Percentiles rank a stretch among this genome's conserved stretches.
Conservation (phyloP, 1,284 basidiomycete genomes). For the Boletus calvinii region DNA sequence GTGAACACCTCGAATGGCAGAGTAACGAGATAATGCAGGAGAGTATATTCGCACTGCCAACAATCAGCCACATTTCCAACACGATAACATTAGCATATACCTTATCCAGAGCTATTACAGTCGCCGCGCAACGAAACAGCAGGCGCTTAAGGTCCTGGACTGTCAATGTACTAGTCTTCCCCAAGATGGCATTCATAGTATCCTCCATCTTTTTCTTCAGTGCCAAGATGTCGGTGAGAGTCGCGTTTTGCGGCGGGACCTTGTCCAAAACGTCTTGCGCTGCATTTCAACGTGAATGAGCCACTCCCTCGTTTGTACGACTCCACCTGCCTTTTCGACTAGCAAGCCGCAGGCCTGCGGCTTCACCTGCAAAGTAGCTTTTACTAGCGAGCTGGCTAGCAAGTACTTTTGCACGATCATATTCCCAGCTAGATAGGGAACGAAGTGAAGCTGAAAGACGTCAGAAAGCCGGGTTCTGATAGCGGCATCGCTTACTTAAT, state of each 20-base stretch:
- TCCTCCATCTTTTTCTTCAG: constrained; percentile 71
- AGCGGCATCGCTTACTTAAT: constrained; percentile 50
- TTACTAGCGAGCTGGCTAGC: constrained; percentile 83
- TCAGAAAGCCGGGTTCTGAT: not conserved
- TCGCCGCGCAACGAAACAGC: constrained; percentile 85
- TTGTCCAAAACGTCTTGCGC: constrained; percentile 60
- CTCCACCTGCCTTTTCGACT: constrained; percentile 45
- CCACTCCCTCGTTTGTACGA: not conserved
- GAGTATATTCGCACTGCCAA: constrained; percentile 75
- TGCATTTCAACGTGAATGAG: constrained; percentile 24
- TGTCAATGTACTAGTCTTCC: constrained; percentile 69
- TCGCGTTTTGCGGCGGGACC: constrained; percentile 55
- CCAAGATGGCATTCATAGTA: constrained; percentile 66
- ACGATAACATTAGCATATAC: constrained; percentile 39
- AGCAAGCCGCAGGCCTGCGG: constrained; percentile 75
- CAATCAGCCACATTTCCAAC: constrained; percentile 1
- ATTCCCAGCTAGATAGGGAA: constrained; percentile 56
- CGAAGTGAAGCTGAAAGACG: constrained; percentile 53
- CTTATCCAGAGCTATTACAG: constrained; percentile 67
- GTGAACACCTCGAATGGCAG: constrained; percentile 91
- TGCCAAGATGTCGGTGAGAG: constrained; percentile 57
- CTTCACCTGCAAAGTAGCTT: constrained; percentile 84
- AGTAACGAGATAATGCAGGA: constrained; percentile 86
- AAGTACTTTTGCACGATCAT: constrained; percentile 75
- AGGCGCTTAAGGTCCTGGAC: constrained; percentile 83